Percentiles rank a stretch among this genome's conserved stretches.
Evolutionary conservation across 805 yeast genomes (phyloP).

Genomic region (Metschnikowia vanudenii): DNA sequence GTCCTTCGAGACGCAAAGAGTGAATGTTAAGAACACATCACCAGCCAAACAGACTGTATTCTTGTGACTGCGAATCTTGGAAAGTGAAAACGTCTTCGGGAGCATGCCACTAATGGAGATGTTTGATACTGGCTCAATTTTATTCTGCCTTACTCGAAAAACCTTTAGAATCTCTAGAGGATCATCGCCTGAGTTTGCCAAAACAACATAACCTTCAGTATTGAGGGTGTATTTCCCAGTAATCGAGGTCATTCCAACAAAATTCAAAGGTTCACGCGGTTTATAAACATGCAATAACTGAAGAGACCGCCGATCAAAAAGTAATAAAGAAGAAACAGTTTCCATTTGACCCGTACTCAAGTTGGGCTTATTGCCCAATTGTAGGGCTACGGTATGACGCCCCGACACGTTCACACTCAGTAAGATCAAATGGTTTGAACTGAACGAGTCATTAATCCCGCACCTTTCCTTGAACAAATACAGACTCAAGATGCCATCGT

Average conservation of each 20-base stretch:
- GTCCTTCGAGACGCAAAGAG: neutral
- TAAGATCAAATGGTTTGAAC: conserved; percentile 8
- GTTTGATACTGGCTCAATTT: neutral
- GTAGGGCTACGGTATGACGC: conserved; percentile 7
- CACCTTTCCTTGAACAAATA: neutral
- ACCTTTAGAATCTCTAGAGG: conserved; percentile 1
- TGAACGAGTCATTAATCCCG: conserved; percentile 1
- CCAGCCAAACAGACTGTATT: conserved; percentile 10
- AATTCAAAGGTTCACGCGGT: neutral
- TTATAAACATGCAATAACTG: conserved; percentile 4
- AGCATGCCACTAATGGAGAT: conserved; percentile 7
- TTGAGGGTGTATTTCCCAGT: neutral
- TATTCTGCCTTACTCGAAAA: conserved; percentile 5
- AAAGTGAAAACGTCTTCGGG: conserved; percentile 7
- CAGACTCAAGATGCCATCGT: conserved; percentile 4
- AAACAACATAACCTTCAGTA: conserved; percentile 6
- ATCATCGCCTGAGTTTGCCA: conserved; percentile 3
- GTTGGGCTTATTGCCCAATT: conserved; percentile 4
- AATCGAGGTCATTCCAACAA: conserved; percentile 11
- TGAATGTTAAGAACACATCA: neutral
- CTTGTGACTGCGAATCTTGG: conserved; percentile 5
- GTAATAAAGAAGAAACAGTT: conserved; percentile 1
- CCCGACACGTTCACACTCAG: conserved; percentile 2
- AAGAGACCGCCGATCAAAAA: conserved; percentile 9
- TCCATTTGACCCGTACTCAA: conserved; percentile 5